phyloP scores from a whole-genome alignment of 306 rosid genomes.

The Chamaecrista fasciculata region DNA sequence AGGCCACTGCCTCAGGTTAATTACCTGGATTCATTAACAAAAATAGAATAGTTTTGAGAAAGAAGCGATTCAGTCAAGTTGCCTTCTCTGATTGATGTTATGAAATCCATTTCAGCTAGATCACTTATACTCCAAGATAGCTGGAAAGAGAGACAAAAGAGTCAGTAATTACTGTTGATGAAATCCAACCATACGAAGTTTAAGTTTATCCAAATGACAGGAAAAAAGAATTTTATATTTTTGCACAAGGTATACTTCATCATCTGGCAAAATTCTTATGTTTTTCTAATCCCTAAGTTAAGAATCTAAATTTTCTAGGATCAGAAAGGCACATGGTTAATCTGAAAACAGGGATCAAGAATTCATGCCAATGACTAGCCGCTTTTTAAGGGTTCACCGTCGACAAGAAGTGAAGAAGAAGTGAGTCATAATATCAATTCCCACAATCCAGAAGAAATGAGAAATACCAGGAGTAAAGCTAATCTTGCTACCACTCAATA shows the following conservation, averaged over 20 bases:
- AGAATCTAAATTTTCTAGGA: neutral
- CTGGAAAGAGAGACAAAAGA: slow-evolving; percentile 28
- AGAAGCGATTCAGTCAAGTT: slow-evolving; percentile 79
- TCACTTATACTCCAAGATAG: slow-evolving; percentile 42
- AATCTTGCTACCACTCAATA: neutral
- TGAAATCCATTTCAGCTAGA: slow-evolving; percentile 58
- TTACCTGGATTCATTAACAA: slow-evolving; percentile 74
- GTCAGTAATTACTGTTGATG: neutral
- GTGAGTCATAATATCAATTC: neutral
- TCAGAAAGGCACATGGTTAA: slow-evolving; percentile 6
- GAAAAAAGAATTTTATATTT: neutral
- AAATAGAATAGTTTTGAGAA: slow-evolving; percentile 64
- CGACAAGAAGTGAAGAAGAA: neutral
- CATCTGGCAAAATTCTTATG: neutral
- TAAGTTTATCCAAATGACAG: slow-evolving; percentile 3
- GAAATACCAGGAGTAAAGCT: neutral
- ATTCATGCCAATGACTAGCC: neutral
- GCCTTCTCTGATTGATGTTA: slow-evolving; percentile 64
- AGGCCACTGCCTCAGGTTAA: slow-evolving; percentile 25
- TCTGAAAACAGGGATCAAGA: neutral
- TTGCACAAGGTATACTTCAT: neutral
- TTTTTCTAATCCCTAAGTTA: neutral
- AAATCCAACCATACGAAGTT: slow-evolving; percentile 15
- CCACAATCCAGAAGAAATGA: neutral
- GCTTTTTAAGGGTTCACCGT: neutral